Evolutionary conservation across 2,329 filamentous ascomycete genomes (phyloP).

Genomic region (Stachybotrys chlorohalonatus): DNA sequence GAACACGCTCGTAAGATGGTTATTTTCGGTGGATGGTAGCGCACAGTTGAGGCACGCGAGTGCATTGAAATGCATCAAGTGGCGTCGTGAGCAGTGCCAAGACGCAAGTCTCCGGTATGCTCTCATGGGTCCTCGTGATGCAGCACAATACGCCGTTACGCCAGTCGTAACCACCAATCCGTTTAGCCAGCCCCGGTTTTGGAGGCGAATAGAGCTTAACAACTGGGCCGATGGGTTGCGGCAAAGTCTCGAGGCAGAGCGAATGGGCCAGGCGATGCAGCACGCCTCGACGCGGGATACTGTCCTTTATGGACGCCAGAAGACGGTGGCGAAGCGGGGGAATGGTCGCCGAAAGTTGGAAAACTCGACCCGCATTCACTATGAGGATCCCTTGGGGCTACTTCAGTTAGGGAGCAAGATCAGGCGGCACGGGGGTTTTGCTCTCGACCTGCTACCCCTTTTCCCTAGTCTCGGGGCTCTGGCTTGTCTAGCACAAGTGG

Average conservation of each 20-base stretch:
- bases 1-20: conserved; percentile 52
- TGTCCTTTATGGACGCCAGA: not conserved
- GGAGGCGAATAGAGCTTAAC: conserved; percentile 22
- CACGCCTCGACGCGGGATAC: conserved; percentile 1
- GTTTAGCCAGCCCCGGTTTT: conserved; percentile 11
- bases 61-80: conserved; percentile 71
- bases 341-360: not conserved
- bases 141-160: conserved; percentile 1
- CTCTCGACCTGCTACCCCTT: conserved; percentile 66
- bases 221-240: conserved; percentile 28
- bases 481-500: conserved; percentile 49
- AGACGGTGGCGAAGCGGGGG: not conserved
- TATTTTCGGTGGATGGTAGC: conserved; percentile 72
- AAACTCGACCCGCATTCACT: conserved; percentile 8
- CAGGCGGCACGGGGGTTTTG: conserved; percentile 53
- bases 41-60: conserved; percentile 75
- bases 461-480: conserved; percentile 66
- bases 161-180: conserved; percentile 5
- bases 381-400: conserved; percentile 72
- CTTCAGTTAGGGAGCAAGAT: conserved; percentile 60
- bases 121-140: conserved; percentile 3
- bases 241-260: conserved; percentile 23
- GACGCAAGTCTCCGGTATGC: not conserved
- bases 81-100: conserved; percentile 39
- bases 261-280: conserved; percentile 13